Evolutionary conservation across 2,329 filamentous ascomycete species (phyloP).

Genomic region (Chaetothyriales sp.): DNA sequence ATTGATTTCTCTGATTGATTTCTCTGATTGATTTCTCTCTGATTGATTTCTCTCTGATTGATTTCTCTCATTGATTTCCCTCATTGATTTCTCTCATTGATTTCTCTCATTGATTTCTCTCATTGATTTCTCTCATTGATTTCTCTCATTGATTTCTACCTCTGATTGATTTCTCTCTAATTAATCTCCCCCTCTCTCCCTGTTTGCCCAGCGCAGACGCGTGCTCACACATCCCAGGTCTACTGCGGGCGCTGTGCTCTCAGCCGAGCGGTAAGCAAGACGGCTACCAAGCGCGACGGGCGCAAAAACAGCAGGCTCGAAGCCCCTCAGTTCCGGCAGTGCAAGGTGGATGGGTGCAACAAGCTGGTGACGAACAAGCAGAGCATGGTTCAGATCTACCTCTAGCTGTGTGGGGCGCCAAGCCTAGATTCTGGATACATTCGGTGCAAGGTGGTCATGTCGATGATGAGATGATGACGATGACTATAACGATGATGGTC

Average conservation of each 20-base stretch:
- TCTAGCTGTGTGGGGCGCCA: constrained; percentile 22
- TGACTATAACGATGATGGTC: too few species aligned
- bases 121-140: constrained; percentile 1
- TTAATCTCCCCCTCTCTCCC: constrained; percentile 1
- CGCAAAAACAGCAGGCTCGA: not conserved
- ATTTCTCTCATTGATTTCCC: not conserved
- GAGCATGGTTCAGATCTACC: constrained; percentile 35
- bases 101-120: too few species aligned
- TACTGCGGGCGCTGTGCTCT: constrained; percentile 36
- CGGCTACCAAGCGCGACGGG: not conserved
- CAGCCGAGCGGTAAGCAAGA: constrained; percentile 23
- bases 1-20: too few species aligned
- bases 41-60: not conserved
- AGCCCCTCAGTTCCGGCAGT: constrained; percentile 27
- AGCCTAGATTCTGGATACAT: not conserved
- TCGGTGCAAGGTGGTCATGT: not conserved
- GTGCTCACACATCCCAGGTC: constrained; percentile 23
- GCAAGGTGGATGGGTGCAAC: constrained; percentile 30
- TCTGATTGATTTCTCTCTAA: constrained; percentile 1
- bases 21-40: too few species aligned
- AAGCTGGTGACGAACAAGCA: constrained; percentile 26
- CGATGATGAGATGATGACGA: not conserved
- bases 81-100: not conserved
- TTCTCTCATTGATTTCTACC: not conserved
- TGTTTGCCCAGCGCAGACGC: not conserved